Evolutionary conservation across 257 asterid genomes (phyloP), one percentile per base, ranked within the genome.

Genomic region (Hygrophila difformis): DNA sequence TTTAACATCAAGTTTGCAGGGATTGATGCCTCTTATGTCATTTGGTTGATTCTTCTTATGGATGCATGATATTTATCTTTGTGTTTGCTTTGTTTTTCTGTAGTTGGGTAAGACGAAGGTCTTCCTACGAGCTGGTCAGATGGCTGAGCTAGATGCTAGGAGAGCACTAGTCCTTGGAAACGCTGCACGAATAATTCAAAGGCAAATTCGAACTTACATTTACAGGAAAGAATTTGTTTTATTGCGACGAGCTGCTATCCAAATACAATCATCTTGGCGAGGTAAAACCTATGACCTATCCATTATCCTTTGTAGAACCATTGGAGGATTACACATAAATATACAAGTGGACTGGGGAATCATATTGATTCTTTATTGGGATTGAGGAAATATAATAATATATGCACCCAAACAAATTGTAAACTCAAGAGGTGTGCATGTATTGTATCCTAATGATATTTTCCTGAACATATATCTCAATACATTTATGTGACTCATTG

Each of bases 111-210:
- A 72, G 75, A 74, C 95, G 23, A 91, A 91, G 79, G 94, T 87
- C 61, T 91, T 91, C 75, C 73, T 91, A 47, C 80, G 99, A 55
- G 99, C 99, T 71, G 99, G 99, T 61, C 99, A 91, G 79, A 91
- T 91, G 99, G 99, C 99, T 43, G 95, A 87, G 74, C 81, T 91
- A 42, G 99, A 91, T 61, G 85, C 97, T 37, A 83, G 81, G 64
- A 78, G 99, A 74, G 87, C 95, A 34, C 97, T 78, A 80, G 95
- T 91, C 57, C 94, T 87, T 62, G 95, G 97, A 62, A 87, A 87
- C 74, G 97, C 99, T 49, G 99, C 99, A 64, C 76, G 75, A 70
- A 73, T 69, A 24, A 83, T 91, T 67, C 99, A 91, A 78, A 76
- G 99, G 66, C 95, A 83, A 71, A 83, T 87, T 15, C 81, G 93